Conservation (phyloP, 306 rosid genomes). For the Neltuma alba region DNA sequence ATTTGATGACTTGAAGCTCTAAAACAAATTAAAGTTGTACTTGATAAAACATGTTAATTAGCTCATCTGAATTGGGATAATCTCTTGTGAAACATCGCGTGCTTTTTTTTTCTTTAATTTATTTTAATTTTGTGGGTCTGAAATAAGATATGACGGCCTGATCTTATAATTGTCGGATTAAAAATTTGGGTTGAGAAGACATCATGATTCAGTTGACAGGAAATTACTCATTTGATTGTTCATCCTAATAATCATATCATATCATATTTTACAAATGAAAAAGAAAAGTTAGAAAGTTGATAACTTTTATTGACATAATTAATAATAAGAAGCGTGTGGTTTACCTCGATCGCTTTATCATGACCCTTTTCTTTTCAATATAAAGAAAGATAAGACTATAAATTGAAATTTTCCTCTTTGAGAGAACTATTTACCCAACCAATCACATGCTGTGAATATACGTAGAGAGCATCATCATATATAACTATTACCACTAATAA, state of each 20-base stretch:
- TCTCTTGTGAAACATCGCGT: background rate
- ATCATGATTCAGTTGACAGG: background rate
- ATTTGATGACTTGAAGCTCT: background rate
- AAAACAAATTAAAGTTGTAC: background rate
- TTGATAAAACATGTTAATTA: background rate
- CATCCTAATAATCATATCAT: background rate
- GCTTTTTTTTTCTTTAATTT: background rate
- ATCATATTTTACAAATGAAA: background rate
- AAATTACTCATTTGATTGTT: background rate
- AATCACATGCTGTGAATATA: background rate
- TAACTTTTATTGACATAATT: background rate
- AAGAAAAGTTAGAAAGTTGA: background rate
- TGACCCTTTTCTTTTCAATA: slow-evolving; percentile 8
- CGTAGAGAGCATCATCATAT: background rate
- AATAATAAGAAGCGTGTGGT: slow-evolving; percentile 13
- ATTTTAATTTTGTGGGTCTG: background rate
- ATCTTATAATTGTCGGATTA: background rate
- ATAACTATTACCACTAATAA: background rate
- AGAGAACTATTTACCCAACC: slow-evolving; percentile 28
- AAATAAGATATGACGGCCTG: background rate
- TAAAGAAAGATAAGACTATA: slow-evolving; percentile 10
- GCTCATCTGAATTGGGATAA: background rate
- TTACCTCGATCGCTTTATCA: slow-evolving; percentile 26
- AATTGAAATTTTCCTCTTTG: slow-evolving; percentile 14
- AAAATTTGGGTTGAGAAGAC: background rate